phyloP scores from a whole-genome alignment of 1,139 yeast genomes.

The Pichia sp. region DNA sequence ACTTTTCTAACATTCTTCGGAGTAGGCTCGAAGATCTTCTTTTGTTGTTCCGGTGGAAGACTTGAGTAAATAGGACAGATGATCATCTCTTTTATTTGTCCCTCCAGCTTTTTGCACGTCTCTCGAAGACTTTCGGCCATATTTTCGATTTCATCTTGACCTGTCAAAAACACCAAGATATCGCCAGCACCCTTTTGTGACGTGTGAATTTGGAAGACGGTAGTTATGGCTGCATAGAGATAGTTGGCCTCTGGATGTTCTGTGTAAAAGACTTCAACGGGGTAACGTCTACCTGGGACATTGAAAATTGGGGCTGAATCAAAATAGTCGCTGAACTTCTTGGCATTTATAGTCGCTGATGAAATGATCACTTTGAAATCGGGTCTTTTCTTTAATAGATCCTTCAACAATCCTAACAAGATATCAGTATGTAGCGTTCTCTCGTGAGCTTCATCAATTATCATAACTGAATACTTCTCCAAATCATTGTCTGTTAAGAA shows the following conservation, averaged over 20 bases:
- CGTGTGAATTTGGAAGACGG: slow-evolving; percentile 77
- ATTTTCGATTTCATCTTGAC: slow-evolving; percentile 92
- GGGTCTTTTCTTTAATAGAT: slow-evolving; percentile 57
- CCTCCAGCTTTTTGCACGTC: slow-evolving; percentile 62
- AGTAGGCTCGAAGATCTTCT: slow-evolving; percentile 82
- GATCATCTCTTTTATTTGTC: slow-evolving; percentile 55
- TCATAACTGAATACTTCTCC: slow-evolving; percentile 68
- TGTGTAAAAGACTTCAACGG: slow-evolving; percentile 86
- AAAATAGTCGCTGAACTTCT: slow-evolving; percentile 78
- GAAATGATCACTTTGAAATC: slow-evolving; percentile 78
- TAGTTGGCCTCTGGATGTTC: slow-evolving; percentile 88
- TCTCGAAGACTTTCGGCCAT: slow-evolving; percentile 72
- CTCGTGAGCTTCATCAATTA: slow-evolving; percentile 98
- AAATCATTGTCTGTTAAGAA: slow-evolving; percentile 75
- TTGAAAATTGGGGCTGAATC: slow-evolving; percentile 81
- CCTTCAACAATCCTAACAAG: slow-evolving; percentile 78
- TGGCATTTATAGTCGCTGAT: slow-evolving; percentile 93
- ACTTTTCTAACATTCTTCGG: slow-evolving; percentile 80
- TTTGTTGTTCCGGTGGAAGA: slow-evolving; percentile 81
- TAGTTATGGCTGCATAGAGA: slow-evolving; percentile 82
- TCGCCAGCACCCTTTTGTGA: slow-evolving; percentile 70
- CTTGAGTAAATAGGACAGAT: slow-evolving; percentile 93
- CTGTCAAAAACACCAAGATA: slow-evolving; percentile 86
- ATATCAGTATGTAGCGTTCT: slow-evolving; percentile 92
- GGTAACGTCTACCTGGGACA: slow-evolving; percentile 87